Evolutionary conservation across 176 grass and related monocot genomes (phyloP), one percentile per base, ranked within the genome.

Genomic region (Themeda triandra): DNA sequence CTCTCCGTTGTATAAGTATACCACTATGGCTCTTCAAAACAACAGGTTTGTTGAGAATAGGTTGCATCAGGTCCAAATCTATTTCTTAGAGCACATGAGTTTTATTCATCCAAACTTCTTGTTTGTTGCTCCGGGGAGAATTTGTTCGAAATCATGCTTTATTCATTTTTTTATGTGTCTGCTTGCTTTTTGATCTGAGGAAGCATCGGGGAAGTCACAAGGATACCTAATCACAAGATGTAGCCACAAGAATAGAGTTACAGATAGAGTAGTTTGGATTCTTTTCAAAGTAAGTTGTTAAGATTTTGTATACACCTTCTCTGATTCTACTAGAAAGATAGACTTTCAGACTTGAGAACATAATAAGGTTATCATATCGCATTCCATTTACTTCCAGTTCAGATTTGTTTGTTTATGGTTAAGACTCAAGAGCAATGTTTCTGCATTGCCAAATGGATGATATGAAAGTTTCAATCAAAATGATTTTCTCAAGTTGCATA

Each of bases 41-140:
- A 79, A 74, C 10, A 66, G 36, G 82, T 85, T 66, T 84, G 76
- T 60, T 59, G 14, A 48, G 40, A 81, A 75, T 12, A 59, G 51
- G 71, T 60, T 81, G 41, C 15, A 51, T 53, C 41, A 85, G 71
- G 67, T 71, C 49, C 36, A 25, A 70, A n/a, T 53, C 78, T 76
- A 71, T 86, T 81, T 27, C 42, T 64, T 64, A 31, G 18, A 86
- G 83, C 78, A 77, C 65, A 72, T 90, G 66, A 65, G n/a, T 70
- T 86, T 65, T 71, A 72, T 90, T 82, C 83, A 25, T 72, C 25
- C 33, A n/a, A 64, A 41, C 72, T 77, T 76, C 53, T 89, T 86
- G 27, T 86, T 86, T 86, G 65, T 82, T 86, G 32, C 81, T 73
- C 83, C 44, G 45, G 72, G 49, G 28, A 82, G 56, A n/a, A 37